Conservation (phyloP, 116 monocot genomes). For the Phalaenopsis hybrid region DNA sequence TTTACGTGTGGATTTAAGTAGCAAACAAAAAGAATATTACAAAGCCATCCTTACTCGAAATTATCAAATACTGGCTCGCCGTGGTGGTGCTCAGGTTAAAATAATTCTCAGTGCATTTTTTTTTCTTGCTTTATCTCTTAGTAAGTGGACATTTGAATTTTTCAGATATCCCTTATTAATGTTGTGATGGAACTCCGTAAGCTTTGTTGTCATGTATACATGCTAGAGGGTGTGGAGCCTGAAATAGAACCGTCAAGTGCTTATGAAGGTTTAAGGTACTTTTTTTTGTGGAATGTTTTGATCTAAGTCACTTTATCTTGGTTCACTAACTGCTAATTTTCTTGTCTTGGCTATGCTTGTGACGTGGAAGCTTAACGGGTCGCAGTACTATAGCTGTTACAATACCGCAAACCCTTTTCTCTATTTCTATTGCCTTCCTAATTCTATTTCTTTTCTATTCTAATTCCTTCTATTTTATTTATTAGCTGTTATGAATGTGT, state of each 20-base stretch:
- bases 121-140: not conserved
- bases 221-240: conserved; percentile 92
- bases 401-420: no score
- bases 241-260: conserved; percentile 51
- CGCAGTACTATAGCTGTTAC: no score
- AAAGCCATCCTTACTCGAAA: conserved; percentile 97
- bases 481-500: no score
- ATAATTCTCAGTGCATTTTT: not conserved
- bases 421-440: no score
- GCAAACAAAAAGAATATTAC: conserved; percentile 95
- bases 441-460: no score
- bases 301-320: no score
- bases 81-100: conserved; percentile 85
- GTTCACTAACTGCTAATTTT: no score
- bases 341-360: no score
- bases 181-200: conserved; percentile 99
- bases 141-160: conserved; percentile 7
- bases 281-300: no score
- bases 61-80: conserved; percentile 79
- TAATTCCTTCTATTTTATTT: no score
- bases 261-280: conserved; percentile 79
- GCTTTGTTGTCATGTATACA: conserved; percentile 93
- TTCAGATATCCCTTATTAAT: conserved; percentile 94
- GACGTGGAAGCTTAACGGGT: no score
- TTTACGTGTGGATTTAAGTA: conserved; percentile 83